A percentile compares a stretch with the other conserved stretches of the same genome.
phyloP scores from a whole-genome alignment of 352 stramenopile genomes.

The Globisporangium megalacanthum region DNA sequence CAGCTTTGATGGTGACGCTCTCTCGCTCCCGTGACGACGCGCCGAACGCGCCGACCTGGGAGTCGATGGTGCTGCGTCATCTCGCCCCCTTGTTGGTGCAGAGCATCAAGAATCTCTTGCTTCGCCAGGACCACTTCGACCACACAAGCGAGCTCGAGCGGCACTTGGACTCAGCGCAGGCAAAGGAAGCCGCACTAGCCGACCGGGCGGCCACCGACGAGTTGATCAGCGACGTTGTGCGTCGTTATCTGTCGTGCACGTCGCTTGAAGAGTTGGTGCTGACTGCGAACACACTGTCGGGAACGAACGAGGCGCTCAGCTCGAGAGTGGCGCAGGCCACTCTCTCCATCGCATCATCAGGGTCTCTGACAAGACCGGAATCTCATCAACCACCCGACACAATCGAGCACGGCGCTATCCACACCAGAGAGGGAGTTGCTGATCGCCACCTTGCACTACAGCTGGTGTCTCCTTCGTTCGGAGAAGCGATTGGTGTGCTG shows the following conservation, averaged over 20 bases:
- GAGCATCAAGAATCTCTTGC: constrained; percentile 1
- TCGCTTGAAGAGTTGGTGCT: constrained; percentile 10
- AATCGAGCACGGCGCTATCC: background rate
- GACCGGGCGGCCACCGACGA: background rate
- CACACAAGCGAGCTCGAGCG: background rate
- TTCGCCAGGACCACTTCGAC: background rate
- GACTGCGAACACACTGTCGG: constrained; percentile 3
- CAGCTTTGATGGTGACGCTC: background rate
- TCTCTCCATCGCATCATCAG: constrained; percentile 1
- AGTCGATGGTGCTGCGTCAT: background rate
- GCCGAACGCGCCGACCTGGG: background rate
- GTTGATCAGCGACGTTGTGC: background rate
- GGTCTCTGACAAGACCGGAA: background rate
- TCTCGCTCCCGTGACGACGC: background rate
- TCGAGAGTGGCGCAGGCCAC: constrained; percentile 1
- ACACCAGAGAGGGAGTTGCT: background rate
- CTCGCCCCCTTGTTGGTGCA: constrained; percentile 8
- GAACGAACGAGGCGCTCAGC: constrained; percentile 3
- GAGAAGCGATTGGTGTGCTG: constrained; percentile 3
- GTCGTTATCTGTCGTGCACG: constrained; percentile 1
- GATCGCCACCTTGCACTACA: constrained; percentile 4
- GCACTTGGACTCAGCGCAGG: background rate
- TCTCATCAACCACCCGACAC: too few species aligned
- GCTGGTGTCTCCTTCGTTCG: background rate
- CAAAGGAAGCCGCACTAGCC: background rate